Base-by-base conservation (phyloP, 148 eudicot genomes). In the Nepenthes gracilis region DNA sequence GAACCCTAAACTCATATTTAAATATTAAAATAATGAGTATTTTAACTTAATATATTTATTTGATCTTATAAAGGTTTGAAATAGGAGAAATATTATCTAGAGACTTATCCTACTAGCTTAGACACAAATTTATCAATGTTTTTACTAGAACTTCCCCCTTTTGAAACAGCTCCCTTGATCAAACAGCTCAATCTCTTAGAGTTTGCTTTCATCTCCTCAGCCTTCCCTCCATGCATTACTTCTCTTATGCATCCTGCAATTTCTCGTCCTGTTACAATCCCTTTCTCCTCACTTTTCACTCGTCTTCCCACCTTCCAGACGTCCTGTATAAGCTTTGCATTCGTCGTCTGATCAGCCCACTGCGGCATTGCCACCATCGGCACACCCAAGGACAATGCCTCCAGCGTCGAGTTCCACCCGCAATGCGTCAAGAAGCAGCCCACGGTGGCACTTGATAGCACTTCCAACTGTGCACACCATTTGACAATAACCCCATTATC, bases 331-430 rank as follows among this genome's bases (percentile, higher is more conserved):
- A 47, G 71, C 69, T 84, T 81, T 0, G 84, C 79, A 48, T 84
- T 78, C 0, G 80, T 74, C 0, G 70, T 64, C 62, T 84, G 83
- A 56, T 84, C 85, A 0, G 75, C 61, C 85, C 83, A 84, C 2
- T 58, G 72, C 1, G 85, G 83, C 67, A 78, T 50, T 4, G 66
- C 81, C 61, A 81, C 75, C 62, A 81, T 61, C 1, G 83, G 80
- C 32, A 84, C 84, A 12, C 81, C 83, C 36, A 74, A 63, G 14
- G 77, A 63, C 64, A 84, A 49, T 35, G 80, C 80, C 36, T 84
- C 89, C n/a, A 81, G 35, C 1, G 79, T 72, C 23, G 23, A 84
- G 63, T 84, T 84, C 83, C 83, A 78, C 6, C 85, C 85, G 52
- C 85, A 74, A 43, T 84, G 89, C 9, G 76, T 74, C 37, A 79